Conservation (phyloP, 2,329 filamentous ascomycete genomes). For the Colletotrichum tofieldiae region DNA sequence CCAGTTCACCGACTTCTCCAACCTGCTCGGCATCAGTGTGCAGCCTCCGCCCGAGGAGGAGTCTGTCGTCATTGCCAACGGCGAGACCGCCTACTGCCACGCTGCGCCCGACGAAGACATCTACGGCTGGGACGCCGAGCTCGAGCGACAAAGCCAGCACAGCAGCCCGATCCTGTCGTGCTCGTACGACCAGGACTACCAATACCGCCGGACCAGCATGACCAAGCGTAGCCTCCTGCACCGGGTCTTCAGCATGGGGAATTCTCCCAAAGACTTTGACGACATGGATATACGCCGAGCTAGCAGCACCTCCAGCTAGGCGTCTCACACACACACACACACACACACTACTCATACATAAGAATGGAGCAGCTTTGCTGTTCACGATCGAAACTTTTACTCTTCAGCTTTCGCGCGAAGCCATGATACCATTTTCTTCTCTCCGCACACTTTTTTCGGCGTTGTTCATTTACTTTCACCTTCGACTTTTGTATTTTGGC, state of each 20-base stretch:
- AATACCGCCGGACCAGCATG: conserved; percentile 49
- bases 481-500: conserved; percentile 30
- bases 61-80: conserved; percentile 48
- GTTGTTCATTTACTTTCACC: conserved; percentile 5
- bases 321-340: too few relatives aligned
- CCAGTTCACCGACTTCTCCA: conserved; percentile 55
- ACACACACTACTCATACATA: neutral
- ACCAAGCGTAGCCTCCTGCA: conserved; percentile 57
- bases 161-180: conserved; percentile 7
- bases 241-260: conserved; percentile 54
- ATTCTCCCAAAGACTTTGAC: conserved; percentile 33
- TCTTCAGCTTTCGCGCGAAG: conserved; percentile 1
- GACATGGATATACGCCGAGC: conserved; percentile 33
- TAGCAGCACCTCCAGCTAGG: conserved; percentile 39
- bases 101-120: conserved; percentile 56
- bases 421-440: conserved; percentile 17
- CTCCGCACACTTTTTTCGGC: conserved; percentile 7
- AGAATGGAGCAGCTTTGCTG: neutral
- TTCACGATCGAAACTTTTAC: neutral
- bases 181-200: conserved; percentile 44
- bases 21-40: conserved; percentile 55
- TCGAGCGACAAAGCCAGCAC: conserved; percentile 50
- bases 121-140: conserved; percentile 71
- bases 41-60: conserved; percentile 48
- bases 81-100: conserved; percentile 49